Percentiles rank a stretch among this genome's conserved stretches.
phyloP scores from a whole-genome alignment of 768 basidiomycete species.

The Mycena rosella region DNA sequence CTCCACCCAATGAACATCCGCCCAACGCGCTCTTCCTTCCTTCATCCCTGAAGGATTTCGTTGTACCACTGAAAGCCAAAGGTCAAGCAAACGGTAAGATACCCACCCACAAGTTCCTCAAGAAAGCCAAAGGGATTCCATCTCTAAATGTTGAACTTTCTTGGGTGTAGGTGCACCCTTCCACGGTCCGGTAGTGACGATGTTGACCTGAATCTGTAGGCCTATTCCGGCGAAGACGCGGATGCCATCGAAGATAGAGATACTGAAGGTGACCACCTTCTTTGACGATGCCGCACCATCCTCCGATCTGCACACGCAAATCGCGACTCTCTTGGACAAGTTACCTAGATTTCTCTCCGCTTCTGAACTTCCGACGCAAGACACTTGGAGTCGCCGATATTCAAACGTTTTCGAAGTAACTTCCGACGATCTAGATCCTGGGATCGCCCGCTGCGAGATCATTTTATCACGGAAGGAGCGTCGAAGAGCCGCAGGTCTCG shows the following conservation, averaged over 20 bases:
- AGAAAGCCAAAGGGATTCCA: slow-evolving; percentile 69
- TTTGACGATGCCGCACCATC: slow-evolving; percentile 21
- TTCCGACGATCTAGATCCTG: slow-evolving; percentile 13
- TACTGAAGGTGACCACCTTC: slow-evolving; percentile 45
- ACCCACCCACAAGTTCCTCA: slow-evolving; percentile 52
- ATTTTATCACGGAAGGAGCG: slow-evolving; percentile 60
- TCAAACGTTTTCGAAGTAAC: slow-evolving; percentile 21
- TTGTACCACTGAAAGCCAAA: slow-evolving; percentile 41
- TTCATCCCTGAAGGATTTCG: slow-evolving; percentile 42
- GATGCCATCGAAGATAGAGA: slow-evolving; percentile 49
- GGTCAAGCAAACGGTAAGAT: slow-evolving; percentile 19
- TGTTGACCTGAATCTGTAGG: slow-evolving; percentile 43
- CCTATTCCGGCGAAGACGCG: slow-evolving; percentile 62
- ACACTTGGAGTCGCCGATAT: slow-evolving; percentile 31
- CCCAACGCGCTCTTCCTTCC: slow-evolving; percentile 50
- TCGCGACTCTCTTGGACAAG: slow-evolving; percentile 6
- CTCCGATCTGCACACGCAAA: slow-evolving; percentile 12
- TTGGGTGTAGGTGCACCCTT: slow-evolving; percentile 68
- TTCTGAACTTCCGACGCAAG: slow-evolving; percentile 15
- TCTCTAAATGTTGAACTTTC: slow-evolving; percentile 71
- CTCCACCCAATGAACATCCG: slow-evolving; percentile 63
- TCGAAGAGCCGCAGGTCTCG: slow-evolving; percentile 39
- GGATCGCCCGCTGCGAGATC: slow-evolving; percentile 45
- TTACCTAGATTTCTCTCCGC: slow-evolving; percentile 6
- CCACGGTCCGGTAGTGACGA: background rate